Conservation (phyloP, 805 yeast species). For the Cyberlindnera mississippiensis region DNA sequence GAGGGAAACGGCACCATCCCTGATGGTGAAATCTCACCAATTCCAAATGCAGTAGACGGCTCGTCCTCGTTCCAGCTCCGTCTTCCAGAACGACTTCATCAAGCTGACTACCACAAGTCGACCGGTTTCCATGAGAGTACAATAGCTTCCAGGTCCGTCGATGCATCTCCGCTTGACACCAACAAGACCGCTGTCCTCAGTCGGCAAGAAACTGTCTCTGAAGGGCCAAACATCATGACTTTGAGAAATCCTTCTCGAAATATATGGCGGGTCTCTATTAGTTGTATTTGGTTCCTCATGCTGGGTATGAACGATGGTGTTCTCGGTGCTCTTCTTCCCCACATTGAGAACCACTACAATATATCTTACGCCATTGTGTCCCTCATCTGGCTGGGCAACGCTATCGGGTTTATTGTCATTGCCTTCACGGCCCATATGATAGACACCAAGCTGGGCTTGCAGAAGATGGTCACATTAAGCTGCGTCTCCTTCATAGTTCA, state of each 20-base stretch:
- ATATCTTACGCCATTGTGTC: constrained; percentile 51
- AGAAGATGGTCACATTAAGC: constrained; percentile 37
- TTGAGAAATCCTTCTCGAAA: constrained; percentile 45
- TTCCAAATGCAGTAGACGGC: too few species aligned
- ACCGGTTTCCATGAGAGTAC: too few species aligned
- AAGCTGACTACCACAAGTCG: too few species aligned
- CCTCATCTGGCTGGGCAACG: constrained; percentile 52
- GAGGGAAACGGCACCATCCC: too few species aligned
- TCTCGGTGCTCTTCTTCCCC: constrained; percentile 54
- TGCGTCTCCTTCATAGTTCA: constrained; percentile 33
- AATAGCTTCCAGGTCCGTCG: too few species aligned
- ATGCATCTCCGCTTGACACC: background rate
- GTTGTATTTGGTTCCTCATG: constrained; percentile 38
- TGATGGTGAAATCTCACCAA: too few species aligned
- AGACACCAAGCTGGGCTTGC: constrained; percentile 38
- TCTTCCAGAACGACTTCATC: too few species aligned
- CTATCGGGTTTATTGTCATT: constrained; percentile 48
- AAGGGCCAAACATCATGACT: constrained; percentile 14
- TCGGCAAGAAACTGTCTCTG: background rate
- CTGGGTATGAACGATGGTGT: constrained; percentile 51
- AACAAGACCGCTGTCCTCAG: background rate
- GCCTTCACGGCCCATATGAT: constrained; percentile 44
- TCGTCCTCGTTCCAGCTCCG: too few species aligned
- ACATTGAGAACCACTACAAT: constrained; percentile 44
- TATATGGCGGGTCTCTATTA: constrained; percentile 37